Base-by-base conservation (phyloP, 2,329 filamentous ascomycete genomes). In the Acarospora socialis region DNA sequence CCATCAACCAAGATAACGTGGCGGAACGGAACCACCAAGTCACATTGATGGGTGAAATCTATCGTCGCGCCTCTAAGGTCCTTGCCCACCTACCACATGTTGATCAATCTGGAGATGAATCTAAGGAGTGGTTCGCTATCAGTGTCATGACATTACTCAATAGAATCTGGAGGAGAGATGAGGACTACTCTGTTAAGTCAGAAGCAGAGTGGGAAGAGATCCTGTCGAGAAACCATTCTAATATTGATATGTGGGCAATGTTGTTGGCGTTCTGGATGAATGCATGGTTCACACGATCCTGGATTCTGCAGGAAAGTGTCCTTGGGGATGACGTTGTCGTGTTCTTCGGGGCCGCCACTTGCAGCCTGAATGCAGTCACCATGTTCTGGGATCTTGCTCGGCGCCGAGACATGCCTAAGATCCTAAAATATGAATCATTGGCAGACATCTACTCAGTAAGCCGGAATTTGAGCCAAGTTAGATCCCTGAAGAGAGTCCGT, bases 21-120 rank as follows among this genome's bases (percentile, higher is more conserved):
- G 21, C 5, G n/a, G 36, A 38, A 15, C 21, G 25, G 31, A 24
- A 20, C 9, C 28, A 31, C 13, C 36, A 38, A 25, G 36, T 38
- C 10, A 15, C 20, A 5, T 22, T 35, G 21, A 38, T 38, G 36
- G 20, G 27, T 6, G 16, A 35, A 4, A 36, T 38, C 18, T 38
- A 32, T 20, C 9, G 10, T 6, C 28, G 13, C 10, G 33, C 36
- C 12, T n/a, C 12, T 15, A 15, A 14, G 15, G 28, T 35, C 12
- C 9, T 35, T 17, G 4, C 29, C 16, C 6, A 17, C 6, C 17
- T 30, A 31, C 25, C 31, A 35, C 25, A 14, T 18, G 30, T 31
- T 10, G 30, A 28, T n/a, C n/a, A n/a, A n/a, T n/a, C n/a, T n/a
- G 36, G 27, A 18, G 19, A 27, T 30, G 36, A 35, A 5, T 19